Evolutionary conservation across 2,329 filamentous ascomycete genomes (phyloP).

Genomic region (Tolypocladium guangdongense): DNA sequence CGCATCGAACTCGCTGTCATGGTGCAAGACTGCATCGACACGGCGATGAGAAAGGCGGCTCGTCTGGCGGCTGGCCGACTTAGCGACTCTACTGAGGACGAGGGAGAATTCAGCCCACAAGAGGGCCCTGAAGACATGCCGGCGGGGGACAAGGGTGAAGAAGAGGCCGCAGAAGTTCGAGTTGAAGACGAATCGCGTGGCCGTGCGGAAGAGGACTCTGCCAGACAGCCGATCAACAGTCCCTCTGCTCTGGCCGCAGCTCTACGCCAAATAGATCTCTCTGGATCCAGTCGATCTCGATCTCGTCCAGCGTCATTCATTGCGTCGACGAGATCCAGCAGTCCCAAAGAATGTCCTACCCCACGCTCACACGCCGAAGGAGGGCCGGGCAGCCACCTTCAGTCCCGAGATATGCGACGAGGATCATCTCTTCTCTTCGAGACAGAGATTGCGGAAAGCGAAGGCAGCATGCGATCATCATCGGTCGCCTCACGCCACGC

Average conservation of each 20-base stretch:
- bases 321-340: constrained; percentile 75
- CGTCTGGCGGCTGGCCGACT: constrained; percentile 77
- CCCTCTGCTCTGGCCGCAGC: constrained; percentile 46
- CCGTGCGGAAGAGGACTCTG: constrained; percentile 3
- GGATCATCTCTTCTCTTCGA: constrained; percentile 66
- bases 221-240: constrained; percentile 15
- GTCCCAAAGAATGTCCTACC: constrained; percentile 82
- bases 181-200: constrained; percentile 6
- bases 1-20: constrained; percentile 86
- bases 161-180: constrained; percentile 24
- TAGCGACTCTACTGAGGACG: constrained; percentile 62
- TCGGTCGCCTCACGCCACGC: constrained; percentile 59
- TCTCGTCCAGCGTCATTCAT: constrained; percentile 43
- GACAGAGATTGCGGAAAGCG: constrained; percentile 75
- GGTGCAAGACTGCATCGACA: constrained; percentile 91
- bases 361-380: constrained; percentile 67
- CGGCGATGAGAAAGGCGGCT: constrained; percentile 80
- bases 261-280: constrained; percentile 29
- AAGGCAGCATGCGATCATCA: constrained; percentile 75
- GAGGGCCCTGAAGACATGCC: constrained; percentile 5
- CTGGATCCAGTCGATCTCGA: constrained; percentile 20
- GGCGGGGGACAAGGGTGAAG: constrained; percentile 10
- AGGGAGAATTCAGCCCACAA: constrained; percentile 32
- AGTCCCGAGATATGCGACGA: constrained; percentile 55
- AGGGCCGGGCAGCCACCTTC: constrained; percentile 43